Conservation (phyloP, 768 basidiomycete genomes). For the Tricholoma sp. region DNA sequence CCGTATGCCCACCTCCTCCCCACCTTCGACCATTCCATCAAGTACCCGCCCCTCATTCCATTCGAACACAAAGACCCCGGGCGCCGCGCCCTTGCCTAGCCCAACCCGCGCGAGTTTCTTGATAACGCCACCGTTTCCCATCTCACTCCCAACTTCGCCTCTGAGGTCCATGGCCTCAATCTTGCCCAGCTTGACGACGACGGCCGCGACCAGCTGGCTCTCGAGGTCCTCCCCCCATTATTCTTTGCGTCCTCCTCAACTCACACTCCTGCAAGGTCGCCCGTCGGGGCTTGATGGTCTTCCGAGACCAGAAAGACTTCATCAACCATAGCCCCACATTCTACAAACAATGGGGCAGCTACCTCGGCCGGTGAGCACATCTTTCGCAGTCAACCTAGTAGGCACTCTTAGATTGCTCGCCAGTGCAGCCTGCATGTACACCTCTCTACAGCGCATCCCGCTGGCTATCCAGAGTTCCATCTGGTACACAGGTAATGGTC, state of each 20-base stretch:
- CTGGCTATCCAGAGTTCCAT: constrained; percentile 69
- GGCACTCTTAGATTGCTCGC: constrained; percentile 1
- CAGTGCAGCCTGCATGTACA: constrained; percentile 67
- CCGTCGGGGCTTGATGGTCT: constrained; percentile 66
- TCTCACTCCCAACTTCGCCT: constrained; percentile 71
- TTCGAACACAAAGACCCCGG: constrained; percentile 81
- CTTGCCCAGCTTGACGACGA: constrained; percentile 54
- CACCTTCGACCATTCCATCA: constrained; percentile 44
- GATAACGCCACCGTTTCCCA: constrained; percentile 54
- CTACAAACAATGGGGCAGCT: constrained; percentile 64
- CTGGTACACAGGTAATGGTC: constrained; percentile 60
- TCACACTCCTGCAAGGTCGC: constrained; percentile 44
- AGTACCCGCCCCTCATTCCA: constrained; percentile 63
- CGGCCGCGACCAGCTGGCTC: constrained; percentile 66
- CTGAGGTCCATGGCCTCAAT: constrained; percentile 67
- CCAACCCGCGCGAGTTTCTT: constrained; percentile 67
- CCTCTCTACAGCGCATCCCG: constrained; percentile 77
- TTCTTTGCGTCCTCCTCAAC: background rate
- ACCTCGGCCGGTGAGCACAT: constrained; percentile 53
- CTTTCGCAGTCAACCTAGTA: background rate
- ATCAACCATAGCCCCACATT: constrained; percentile 63
- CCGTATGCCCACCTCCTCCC: constrained; percentile 70
- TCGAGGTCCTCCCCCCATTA: constrained; percentile 41
- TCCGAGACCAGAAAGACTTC: constrained; percentile 74
- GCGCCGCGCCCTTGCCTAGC: constrained; percentile 56